Conservation (phyloP, 768 basidiomycete genomes). For the Termitomyces sp. region DNA sequence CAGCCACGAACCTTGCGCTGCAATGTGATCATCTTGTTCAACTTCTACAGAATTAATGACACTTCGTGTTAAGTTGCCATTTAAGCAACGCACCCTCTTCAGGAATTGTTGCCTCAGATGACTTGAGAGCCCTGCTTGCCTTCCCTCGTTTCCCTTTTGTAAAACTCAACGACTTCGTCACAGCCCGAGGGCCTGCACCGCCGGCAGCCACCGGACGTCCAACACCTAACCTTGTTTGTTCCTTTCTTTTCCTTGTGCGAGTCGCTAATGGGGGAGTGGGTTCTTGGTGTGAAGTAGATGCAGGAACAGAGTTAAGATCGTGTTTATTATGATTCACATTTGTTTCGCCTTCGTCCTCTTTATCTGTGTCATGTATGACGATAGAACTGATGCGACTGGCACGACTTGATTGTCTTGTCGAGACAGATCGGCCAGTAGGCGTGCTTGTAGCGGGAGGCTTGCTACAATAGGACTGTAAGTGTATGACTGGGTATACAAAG, state of each 20-base stretch:
- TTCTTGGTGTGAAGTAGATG: conserved; percentile 24
- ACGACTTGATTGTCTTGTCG: conserved; percentile 36
- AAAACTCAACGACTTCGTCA: conserved; percentile 59
- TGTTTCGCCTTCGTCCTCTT: conserved; percentile 38
- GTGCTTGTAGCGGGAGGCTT: conserved; percentile 22
- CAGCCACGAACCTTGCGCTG: conserved; percentile 7
- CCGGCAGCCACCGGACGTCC: conserved; percentile 68
- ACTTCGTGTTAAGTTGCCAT: neutral
- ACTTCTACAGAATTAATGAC: conserved; percentile 12
- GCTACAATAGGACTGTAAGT: neutral
- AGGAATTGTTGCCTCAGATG: conserved; percentile 53
- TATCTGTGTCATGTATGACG: conserved; percentile 49
- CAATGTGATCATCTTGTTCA: conserved; percentile 13
- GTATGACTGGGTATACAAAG: conserved; percentile 8
- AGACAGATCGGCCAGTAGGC: conserved; percentile 31
- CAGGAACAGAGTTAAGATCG: conserved; percentile 16
- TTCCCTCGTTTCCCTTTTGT: conserved; percentile 50
- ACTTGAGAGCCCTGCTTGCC: conserved; percentile 48
- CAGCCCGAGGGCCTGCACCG: conserved; percentile 61
- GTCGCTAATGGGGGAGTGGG: conserved; percentile 27
- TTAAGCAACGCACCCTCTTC: conserved; percentile 47
- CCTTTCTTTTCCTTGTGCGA: conserved; percentile 70
- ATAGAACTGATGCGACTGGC: conserved; percentile 43
- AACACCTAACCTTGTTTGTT: conserved; percentile 69
- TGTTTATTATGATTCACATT: conserved; percentile 15